Conservation (phyloP, 495 filamentous ascomycete species). For the Chaetomium cochliodes region DNA sequence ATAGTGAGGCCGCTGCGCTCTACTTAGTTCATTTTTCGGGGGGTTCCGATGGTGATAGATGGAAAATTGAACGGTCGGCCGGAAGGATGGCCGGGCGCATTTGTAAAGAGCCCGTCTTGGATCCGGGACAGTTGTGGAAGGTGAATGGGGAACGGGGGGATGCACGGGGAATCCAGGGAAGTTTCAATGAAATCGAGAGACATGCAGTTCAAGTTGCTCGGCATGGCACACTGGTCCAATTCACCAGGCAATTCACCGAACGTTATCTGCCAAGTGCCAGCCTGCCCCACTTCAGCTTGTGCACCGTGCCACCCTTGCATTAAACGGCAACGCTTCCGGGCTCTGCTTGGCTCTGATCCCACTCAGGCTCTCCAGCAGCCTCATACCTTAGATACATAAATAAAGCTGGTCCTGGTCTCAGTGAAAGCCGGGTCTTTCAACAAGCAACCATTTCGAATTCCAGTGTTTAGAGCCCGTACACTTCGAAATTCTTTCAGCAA, state of each 20-base stretch:
- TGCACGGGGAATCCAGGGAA: not conserved
- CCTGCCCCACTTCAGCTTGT: slow-evolving; percentile 9
- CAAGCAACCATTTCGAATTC: not conserved
- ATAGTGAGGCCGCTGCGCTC: not conserved
- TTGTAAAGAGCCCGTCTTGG: slow-evolving; percentile 8
- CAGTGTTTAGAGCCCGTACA: not conserved
- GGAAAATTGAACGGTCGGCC: not conserved
- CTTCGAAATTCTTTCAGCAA: not conserved
- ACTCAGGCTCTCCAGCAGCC: not conserved
- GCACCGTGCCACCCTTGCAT: slow-evolving; percentile 25
- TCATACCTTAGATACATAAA: not conserved
- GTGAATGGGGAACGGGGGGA: slow-evolving; percentile 11
- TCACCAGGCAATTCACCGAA: no score
- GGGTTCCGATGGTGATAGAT: not conserved
- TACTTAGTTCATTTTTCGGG: slow-evolving; percentile 16
- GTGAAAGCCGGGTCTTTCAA: slow-evolving; percentile 5
- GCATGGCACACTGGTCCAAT: not conserved
- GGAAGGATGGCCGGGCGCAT: slow-evolving; percentile 6
- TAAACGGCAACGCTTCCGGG: slow-evolving; percentile 12
- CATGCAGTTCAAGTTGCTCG: not conserved
- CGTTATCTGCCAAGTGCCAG: no score
- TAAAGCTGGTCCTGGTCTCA: slow-evolving; percentile 3
- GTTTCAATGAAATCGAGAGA: not conserved
- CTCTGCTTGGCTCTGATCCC: slow-evolving; percentile 4
- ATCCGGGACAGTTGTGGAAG: not conserved